Evolutionary conservation across 352 stramenopile genomes (phyloP), one percentile per base, ranked within the genome.

Genomic region (Globisporangium abappressorium): DNA sequence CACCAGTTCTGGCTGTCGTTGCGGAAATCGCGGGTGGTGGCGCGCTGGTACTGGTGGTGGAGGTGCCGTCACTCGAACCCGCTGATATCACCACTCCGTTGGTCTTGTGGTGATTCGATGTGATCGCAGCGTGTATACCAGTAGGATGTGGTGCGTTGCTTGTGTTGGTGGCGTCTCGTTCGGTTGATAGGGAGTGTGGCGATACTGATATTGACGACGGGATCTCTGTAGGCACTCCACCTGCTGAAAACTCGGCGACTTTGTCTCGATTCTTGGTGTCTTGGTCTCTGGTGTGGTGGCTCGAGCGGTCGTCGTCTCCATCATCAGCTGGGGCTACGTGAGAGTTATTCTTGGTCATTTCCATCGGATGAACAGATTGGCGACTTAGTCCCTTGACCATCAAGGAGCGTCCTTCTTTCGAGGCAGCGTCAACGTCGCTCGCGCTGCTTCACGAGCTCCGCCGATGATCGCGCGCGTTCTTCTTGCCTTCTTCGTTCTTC

Each of bases 361-460:
- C 70, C 74, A 93, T 91, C 41, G 82, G 84, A 71, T 93, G 79
- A 57, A 92, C 82, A 53, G 82, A 79, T 71, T 87, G 81, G 34
- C 73, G 79, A 65, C 85, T 89, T 59, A 90, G 80, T 76, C 74
- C 80, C 73, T 78, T 80, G 72, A 74, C 64, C 73, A 82, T 80
- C 61, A 73, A 85, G 56, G 33, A 74, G 33, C 53, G 65, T 51
- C 62, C 66, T 47, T 46, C 55, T 11, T 46, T 22, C 9, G 15
- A 2, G 18, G 43, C 43, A 18, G 43, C 43, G 33, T 22, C 55
- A 61, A 61, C 30, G 55, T 46, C 55, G 26, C 30, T 46, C 38
- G 30, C 55, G 20, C 33, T 61, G 43, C 9, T 51, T 24, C 15
- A 57, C 24, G 51, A 26, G 20, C 30, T 43, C 18, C 20, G 7